These are phyloP conservation scores for Penicillium sclerotigenum DNA, from an alignment of 2,329 filamentous ascomycete species.

Conservation along the genomic window DNA sequence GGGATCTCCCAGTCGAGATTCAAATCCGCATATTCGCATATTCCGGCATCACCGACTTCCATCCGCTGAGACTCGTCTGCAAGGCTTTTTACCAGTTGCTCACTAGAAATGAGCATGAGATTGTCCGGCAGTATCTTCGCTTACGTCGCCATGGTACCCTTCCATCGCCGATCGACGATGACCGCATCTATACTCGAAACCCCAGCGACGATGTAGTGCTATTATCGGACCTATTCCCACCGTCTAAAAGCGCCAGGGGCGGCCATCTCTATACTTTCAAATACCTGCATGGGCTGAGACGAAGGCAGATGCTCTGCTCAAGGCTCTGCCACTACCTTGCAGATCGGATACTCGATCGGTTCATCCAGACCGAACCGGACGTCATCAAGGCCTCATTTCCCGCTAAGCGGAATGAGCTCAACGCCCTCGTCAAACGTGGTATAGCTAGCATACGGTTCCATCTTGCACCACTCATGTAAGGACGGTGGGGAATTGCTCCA, in stretches of 20 bases:
- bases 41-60: conserved; percentile 39
- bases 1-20: conserved; percentile 44
- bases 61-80: conserved; percentile 40
- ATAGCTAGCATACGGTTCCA: conserved; percentile 38
- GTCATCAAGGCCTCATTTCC: conserved; percentile 34
- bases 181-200: conserved; percentile 39
- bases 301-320: conserved; percentile 40
- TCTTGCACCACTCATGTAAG: conserved; percentile 43
- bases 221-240: conserved; percentile 44
- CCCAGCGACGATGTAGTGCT: conserved; percentile 45
- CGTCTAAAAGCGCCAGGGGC: conserved; percentile 34
- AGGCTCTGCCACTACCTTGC: conserved; percentile 42
- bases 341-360: conserved; percentile 42
- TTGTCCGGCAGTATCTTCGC: conserved; percentile 43
- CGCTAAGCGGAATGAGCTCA: conserved; percentile 32
- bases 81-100: conserved; percentile 38
- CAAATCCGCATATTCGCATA: conserved; percentile 42
- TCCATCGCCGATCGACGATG: conserved; percentile 37
- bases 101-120: conserved; percentile 37
- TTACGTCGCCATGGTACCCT: conserved; percentile 43
- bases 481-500: not conserved
- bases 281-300: conserved; percentile 39
- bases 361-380: conserved; percentile 31
- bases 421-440: conserved; percentile 34
- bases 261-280: conserved; percentile 42